phyloP scores from a whole-genome alignment of 1,284 basidiomycete species.

The Puccinia triticina region DNA sequence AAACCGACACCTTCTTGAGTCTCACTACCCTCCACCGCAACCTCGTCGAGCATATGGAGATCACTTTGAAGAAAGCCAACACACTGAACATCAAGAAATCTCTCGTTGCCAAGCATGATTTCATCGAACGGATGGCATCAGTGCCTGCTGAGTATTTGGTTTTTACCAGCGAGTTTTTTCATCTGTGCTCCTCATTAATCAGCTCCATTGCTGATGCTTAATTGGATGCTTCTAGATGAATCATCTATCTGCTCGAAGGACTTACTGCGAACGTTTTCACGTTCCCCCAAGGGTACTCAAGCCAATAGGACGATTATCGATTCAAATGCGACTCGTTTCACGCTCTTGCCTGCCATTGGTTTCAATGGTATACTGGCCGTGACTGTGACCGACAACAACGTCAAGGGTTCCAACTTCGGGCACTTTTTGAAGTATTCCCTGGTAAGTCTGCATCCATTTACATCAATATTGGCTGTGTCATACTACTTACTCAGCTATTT shows the following conservation, averaged over 20 bases:
- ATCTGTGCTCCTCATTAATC: no score
- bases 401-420: background rate
- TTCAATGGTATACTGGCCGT: background rate
- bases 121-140: background rate
- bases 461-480: background rate
- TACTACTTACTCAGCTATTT: no score
- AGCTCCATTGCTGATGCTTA: background rate
- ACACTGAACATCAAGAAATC: background rate
- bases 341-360: background rate
- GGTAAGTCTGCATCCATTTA: no score
- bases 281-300: background rate
- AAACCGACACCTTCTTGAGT: background rate
- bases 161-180: background rate
- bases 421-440: background rate
- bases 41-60: background rate
- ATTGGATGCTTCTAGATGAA: background rate
- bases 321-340: background rate
- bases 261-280: background rate
- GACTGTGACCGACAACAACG: background rate
- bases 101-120: background rate
- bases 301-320: background rate
- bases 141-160: background rate
- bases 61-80: conserved; percentile 17
- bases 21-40: background rate
- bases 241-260: background rate